Evolutionary conservation across 768 basidiomycete genomes (phyloP).

Genomic region (Suillus hirtellus): DNA sequence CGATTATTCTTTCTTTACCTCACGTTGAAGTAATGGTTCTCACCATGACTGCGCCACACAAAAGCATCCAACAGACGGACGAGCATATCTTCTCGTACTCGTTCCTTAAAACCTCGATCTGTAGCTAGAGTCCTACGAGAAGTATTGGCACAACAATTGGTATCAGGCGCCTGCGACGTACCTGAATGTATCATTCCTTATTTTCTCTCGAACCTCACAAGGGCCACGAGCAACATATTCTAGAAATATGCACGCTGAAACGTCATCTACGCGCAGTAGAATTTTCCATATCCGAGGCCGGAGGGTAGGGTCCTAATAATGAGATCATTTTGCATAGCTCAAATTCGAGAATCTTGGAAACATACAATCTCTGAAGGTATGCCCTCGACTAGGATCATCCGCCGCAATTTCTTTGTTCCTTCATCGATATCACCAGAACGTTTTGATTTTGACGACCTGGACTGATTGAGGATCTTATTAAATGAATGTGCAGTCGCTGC

Average conservation of each 20-base stretch:
- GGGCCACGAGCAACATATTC: slow-evolving; percentile 82
- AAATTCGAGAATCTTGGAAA: slow-evolving; percentile 15
- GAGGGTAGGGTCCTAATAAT: slow-evolving; percentile 71
- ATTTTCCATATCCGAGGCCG: slow-evolving; percentile 95
- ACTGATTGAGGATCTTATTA: slow-evolving; percentile 75
- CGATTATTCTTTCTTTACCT: not conserved
- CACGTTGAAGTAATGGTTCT: slow-evolving; percentile 14
- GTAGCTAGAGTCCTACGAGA: slow-evolving; percentile 81
- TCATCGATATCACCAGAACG: slow-evolving; percentile 72
- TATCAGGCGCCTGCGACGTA: slow-evolving; percentile 28
- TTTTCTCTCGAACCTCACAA: slow-evolving; percentile 87
- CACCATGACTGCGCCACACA: slow-evolving; percentile 93
- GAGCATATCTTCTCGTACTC: slow-evolving; percentile 95
- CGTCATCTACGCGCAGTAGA: slow-evolving; percentile 75
- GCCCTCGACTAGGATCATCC: slow-evolving; percentile 88
- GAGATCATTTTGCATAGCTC: slow-evolving; percentile 11
- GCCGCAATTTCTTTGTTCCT: slow-evolving; percentile 79
- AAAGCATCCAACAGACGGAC: slow-evolving; percentile 96
- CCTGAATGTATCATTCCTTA: slow-evolving; percentile 97
- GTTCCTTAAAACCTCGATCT: slow-evolving; percentile 96
- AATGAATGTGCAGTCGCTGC: slow-evolving; percentile 66
- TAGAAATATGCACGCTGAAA: slow-evolving; percentile 75
- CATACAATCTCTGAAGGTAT: slow-evolving; percentile 78
- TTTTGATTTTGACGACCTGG: slow-evolving; percentile 67
- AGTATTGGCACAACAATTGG: slow-evolving; percentile 7